Conservation (phyloP, 352 stramenopile species). For the Globisporangium nagaii region DNA sequence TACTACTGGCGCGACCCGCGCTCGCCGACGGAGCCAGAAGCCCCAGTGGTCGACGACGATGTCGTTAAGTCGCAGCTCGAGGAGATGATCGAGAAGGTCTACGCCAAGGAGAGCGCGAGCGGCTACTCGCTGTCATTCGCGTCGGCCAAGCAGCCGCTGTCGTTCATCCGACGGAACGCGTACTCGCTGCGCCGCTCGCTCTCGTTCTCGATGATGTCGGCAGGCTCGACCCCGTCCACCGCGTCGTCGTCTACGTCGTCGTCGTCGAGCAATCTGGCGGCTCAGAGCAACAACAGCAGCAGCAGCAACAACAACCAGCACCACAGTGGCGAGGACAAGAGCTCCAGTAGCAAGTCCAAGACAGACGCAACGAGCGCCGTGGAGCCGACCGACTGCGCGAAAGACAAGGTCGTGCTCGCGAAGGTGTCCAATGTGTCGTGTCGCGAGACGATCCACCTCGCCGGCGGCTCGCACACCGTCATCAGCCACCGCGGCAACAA, state of each 20-base stretch:
- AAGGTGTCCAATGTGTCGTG: slow-evolving; percentile 35
- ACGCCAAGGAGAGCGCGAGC: slow-evolving; percentile 19
- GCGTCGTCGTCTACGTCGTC: slow-evolving; percentile 27
- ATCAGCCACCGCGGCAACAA: slow-evolving; percentile 12
- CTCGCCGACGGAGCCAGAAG: slow-evolving; percentile 3
- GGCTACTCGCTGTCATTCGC: slow-evolving; percentile 37
- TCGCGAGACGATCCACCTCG: slow-evolving; percentile 9
- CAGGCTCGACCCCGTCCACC: slow-evolving; percentile 30
- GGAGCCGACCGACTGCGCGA: slow-evolving; percentile 43
- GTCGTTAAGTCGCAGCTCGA: slow-evolving; percentile 39
- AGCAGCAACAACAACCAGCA: not conserved
- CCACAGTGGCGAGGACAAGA: slow-evolving; percentile 13
- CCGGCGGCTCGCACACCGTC: slow-evolving; percentile 3
- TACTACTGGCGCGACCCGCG: slow-evolving; percentile 80
- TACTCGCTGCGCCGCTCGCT: slow-evolving; percentile 61
- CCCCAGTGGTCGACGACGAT: slow-evolving; percentile 3
- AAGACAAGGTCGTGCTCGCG: slow-evolving; percentile 55
- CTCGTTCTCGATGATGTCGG: slow-evolving; percentile 45
- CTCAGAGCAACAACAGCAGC: not conserved
- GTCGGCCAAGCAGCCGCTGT: slow-evolving; percentile 64
- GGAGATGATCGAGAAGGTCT: slow-evolving; percentile 36
- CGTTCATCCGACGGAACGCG: slow-evolving; percentile 63
- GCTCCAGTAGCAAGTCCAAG: slow-evolving; percentile 20
- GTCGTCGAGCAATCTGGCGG: slow-evolving; percentile 19
- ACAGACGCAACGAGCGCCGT: slow-evolving; percentile 14